These are phyloP conservation scores for Exophiala oligosperma DNA, from an alignment of 2,329 filamentous ascomycete genomes.

Conservation along the genomic window DNA sequence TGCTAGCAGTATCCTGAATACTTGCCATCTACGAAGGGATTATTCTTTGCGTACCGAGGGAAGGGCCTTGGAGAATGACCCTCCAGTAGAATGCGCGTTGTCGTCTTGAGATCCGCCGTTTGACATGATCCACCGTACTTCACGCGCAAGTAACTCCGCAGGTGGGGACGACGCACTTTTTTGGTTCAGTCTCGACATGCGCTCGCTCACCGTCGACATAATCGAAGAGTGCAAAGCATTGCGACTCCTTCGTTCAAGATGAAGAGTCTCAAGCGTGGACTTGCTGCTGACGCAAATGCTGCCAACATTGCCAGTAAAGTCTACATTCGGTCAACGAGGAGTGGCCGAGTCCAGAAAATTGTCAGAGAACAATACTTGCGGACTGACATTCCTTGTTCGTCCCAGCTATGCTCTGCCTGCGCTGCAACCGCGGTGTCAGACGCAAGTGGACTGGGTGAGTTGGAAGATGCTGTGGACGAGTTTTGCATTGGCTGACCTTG, in stretches of 20 bases:
- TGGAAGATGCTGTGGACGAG: constrained; percentile 1
- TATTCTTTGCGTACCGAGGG: neutral
- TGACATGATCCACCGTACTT: neutral
- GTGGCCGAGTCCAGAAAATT: constrained; percentile 97
- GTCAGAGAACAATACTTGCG: constrained; percentile 94
- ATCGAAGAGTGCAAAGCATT: neutral
- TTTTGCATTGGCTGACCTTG: constrained; percentile 23
- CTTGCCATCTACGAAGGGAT: no score
- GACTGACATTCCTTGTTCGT: constrained; percentile 96
- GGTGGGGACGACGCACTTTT: neutral
- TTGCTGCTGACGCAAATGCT: constrained; percentile 54
- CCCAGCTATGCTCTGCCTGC: constrained; percentile 78
- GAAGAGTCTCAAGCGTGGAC: constrained; percentile 63
- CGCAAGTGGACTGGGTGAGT: constrained; percentile 72
- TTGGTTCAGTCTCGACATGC: neutral
- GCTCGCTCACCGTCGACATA: no score
- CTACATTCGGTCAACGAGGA: constrained; percentile 91
- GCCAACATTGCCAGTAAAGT: constrained; percentile 90
- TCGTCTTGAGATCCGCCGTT: neutral
- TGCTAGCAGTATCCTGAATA: neutral
- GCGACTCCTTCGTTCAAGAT: constrained; percentile 38
- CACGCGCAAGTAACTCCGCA: neutral
- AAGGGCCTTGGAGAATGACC: no score
- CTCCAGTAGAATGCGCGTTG: neutral
- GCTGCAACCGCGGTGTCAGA: constrained; percentile 72